Conservation (phyloP, 2,329 filamentous ascomycete genomes). For the Aspergillus hiratsukae region DNA sequence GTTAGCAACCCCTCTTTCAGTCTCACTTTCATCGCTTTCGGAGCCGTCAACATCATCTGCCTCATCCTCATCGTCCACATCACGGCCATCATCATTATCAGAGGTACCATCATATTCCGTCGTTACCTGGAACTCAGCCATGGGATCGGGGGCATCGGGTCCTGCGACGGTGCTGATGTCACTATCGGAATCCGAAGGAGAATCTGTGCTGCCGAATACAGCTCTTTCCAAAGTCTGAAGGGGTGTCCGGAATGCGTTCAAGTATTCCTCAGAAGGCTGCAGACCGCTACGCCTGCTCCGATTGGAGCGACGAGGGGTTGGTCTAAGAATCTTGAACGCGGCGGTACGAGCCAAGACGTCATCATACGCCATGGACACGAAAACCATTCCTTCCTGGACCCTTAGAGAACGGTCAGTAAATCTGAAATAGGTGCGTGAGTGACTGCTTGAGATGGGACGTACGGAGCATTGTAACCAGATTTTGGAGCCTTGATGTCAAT, state of each 20-base stretch:
- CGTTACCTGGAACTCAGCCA: slow-evolving; percentile 32
- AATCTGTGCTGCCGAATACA: slow-evolving; percentile 18
- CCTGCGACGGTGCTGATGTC: slow-evolving; percentile 13
- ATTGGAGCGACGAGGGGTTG: slow-evolving; percentile 26
- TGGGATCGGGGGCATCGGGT: slow-evolving; percentile 14
- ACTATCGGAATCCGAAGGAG: slow-evolving; percentile 22
- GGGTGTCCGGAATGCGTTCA: slow-evolving; percentile 34
- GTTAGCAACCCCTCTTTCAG: slow-evolving; percentile 22
- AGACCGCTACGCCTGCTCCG: slow-evolving; percentile 25
- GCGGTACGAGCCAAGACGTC: slow-evolving; percentile 69
- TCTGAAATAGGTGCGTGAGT: neutral
- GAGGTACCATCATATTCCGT: slow-evolving; percentile 36
- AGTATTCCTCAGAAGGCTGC: slow-evolving; percentile 39
- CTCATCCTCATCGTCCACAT: slow-evolving; percentile 24
- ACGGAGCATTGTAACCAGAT: slow-evolving; percentile 80
- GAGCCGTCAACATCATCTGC: slow-evolving; percentile 30
- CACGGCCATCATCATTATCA: slow-evolving; percentile 33
- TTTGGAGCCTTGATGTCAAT: slow-evolving; percentile 82
- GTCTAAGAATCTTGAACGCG: slow-evolving; percentile 69
- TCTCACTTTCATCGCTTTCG: slow-evolving; percentile 30
- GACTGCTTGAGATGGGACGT: slow-evolving; percentile 41
- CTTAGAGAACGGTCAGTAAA: slow-evolving; percentile 46
- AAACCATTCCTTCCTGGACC: slow-evolving; percentile 87
- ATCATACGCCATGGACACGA: slow-evolving; percentile 79
- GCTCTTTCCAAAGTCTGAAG: slow-evolving; percentile 30